Evolutionary conservation across 495 filamentous ascomycete genomes (phyloP).

Genomic region (Aspergillus asperescens): DNA sequence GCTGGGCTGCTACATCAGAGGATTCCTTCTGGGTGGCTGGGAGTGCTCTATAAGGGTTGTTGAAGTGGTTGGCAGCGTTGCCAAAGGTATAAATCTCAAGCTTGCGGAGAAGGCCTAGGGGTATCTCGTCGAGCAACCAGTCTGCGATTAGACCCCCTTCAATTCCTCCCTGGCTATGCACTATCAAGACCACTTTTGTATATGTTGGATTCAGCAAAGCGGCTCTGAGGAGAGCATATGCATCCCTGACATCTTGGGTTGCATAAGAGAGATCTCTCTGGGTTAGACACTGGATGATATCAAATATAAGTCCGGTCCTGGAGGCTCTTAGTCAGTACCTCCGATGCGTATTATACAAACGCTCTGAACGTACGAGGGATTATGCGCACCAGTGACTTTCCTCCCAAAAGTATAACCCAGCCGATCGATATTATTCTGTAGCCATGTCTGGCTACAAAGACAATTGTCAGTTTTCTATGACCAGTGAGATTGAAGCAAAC

Average conservation of each 20-base stretch:
- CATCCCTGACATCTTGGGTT: slow-evolving; percentile 59
- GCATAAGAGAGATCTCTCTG: slow-evolving; percentile 71
- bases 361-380: slow-evolving; percentile 52
- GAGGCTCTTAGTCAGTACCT: background rate
- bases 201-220: slow-evolving; percentile 40
- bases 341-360: background rate
- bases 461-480: background rate
- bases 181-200: slow-evolving; percentile 68
- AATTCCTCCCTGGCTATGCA: slow-evolving; percentile 81
- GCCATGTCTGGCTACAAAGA: slow-evolving; percentile 33
- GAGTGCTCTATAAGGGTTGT: slow-evolving; percentile 55
- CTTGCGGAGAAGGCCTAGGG: slow-evolving; percentile 58
- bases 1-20: background rate
- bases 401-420: slow-evolving; percentile 70
- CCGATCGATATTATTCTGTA: slow-evolving; percentile 65
- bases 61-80: slow-evolving; percentile 81
- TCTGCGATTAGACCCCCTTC: slow-evolving; percentile 70
- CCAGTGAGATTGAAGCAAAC: background rate
- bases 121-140: slow-evolving; percentile 72
- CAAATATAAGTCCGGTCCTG: slow-evolving; percentile 59
- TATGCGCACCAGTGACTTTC: slow-evolving; percentile 74
- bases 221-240: slow-evolving; percentile 28
- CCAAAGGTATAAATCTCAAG: slow-evolving; percentile 87
- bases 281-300: slow-evolving; percentile 69
- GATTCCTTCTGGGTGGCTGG: background rate